Base-by-base conservation (phyloP, 768 basidiomycete genomes). In the Psilocybe azurescens region DNA sequence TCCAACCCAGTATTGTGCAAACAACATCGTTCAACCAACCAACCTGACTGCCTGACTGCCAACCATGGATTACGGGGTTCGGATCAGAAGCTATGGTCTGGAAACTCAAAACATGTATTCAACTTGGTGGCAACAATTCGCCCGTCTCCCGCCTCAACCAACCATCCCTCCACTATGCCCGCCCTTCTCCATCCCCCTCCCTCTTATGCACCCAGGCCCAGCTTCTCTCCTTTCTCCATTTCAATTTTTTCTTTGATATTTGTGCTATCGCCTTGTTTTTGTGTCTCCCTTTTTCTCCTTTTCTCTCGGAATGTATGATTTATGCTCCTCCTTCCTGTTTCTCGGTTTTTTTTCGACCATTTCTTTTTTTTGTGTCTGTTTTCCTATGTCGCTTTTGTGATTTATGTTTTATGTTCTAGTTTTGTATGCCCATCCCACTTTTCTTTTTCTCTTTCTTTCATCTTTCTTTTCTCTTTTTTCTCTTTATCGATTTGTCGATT, bases 361-460 rank as follows among this genome's bases (percentile, higher is more conserved):
- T 1, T 20, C 20, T 20, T 20, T 20, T 20, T 20, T 20, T 1
- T n/a, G n/a, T n/a, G 20, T 1, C 20, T 20, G 20, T 20, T 20
- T 20, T 20, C 20, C 20, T 20, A 20, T 20, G 20, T 20, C 20
- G 20, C 20, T 20, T 20, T 20, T 20, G 20, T 20, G 20, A 1
- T 20, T 20, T 38, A 5, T 29, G 16, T 39, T 55, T 32, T 28
- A 10, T 32, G 56, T 46, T 28, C n/a, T 56, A 14, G 47, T 32
- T 57, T 47, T 33, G 39, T 46, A 7, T 54, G 18, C 14, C 20
- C 39, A 39, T 51, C n/a, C 56, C 36, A 39, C 38, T 59, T 58
- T 32, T 51, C 54, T 58, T 39, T 59, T 50, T 51, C 30, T 51
- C 32, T 57, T 41, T 5, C 49, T 53, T 11, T 63, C 56, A n/a